Evolutionary conservation across 2,329 filamentous ascomycete genomes (phyloP).

Genomic region (Apiospora arundinis): DNA sequence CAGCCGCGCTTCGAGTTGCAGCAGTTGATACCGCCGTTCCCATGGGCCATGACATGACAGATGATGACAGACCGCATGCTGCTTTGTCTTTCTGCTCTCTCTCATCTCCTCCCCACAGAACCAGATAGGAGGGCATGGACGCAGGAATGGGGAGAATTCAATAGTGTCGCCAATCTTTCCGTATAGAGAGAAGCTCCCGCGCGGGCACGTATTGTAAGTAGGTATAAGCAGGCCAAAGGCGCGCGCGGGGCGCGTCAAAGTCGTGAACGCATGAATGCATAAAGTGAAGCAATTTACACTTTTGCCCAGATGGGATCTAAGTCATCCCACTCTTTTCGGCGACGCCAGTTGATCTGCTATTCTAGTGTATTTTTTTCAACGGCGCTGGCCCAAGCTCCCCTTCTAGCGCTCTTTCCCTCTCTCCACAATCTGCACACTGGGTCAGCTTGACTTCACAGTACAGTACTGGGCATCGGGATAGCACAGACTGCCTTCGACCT

Average conservation of each 20-base stretch:
- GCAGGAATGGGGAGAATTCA: background rate
- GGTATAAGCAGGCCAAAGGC: background rate
- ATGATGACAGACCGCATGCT: too few relatives aligned
- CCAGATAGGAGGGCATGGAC: background rate
- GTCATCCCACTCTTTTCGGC: constrained; percentile 17
- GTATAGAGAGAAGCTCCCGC: background rate
- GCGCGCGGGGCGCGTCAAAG: background rate
- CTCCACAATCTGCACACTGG: background rate
- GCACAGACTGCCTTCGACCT: background rate
- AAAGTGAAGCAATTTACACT: constrained; percentile 21
- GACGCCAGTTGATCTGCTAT: constrained; percentile 14
- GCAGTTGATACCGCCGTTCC: background rate
- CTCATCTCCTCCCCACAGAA: background rate
- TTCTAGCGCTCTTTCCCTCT: background rate
- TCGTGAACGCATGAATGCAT: constrained; percentile 14
- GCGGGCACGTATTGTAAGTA: constrained; percentile 7
- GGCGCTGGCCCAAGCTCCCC: constrained; percentile 10
- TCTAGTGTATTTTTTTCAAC: background rate
- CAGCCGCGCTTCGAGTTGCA: background rate
- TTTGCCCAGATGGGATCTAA: constrained; percentile 11
- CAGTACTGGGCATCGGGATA: too few relatives aligned
- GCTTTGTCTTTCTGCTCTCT: background rate
- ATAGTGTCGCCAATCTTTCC: constrained; percentile 13
- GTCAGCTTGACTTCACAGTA: too few relatives aligned
- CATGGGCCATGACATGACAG: too few relatives aligned